These are phyloP conservation scores for Diaporthe amygdali DNA, from an alignment of 2,329 filamentous ascomycete species.

Conservation along the genomic window DNA sequence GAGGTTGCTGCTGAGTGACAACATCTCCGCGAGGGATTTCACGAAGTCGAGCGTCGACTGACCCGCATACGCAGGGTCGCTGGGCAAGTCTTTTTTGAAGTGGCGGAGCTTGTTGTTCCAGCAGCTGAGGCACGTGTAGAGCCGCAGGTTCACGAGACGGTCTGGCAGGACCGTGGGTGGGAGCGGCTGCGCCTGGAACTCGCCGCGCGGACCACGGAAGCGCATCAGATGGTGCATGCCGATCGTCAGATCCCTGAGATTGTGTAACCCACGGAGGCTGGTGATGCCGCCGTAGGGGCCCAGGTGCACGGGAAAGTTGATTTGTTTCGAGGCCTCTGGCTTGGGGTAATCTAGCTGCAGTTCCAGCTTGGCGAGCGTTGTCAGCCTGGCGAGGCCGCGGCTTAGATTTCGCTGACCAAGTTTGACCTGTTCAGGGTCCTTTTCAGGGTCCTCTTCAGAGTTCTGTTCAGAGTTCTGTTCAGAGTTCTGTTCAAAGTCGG, in stretches of 20 bases:
- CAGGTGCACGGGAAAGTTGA: background rate
- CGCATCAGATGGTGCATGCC: background rate
- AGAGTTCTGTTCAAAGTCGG: too few species aligned
- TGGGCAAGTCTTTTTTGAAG: too few species aligned
- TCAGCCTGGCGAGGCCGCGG: background rate
- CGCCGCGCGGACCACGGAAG: background rate
- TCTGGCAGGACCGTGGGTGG: background rate
- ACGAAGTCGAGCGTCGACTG: background rate
- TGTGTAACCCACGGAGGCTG: background rate
- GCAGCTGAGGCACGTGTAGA: background rate
- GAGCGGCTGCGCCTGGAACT: background rate
- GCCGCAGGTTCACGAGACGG: background rate
- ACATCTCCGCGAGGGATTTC: background rate
- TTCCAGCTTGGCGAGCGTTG: background rate
- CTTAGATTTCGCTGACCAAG: background rate
- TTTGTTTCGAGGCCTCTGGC: too few species aligned
- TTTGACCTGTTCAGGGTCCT: too few species aligned
- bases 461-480: too few species aligned
- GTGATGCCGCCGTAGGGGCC: background rate
- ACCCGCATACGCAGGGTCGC: too few species aligned
- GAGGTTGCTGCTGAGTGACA: background rate
- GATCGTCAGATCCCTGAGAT: background rate
- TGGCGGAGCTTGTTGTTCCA: background rate
- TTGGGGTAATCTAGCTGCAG: background rate
- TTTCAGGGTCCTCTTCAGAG: too few species aligned